A percentile compares a stretch with the other conserved stretches of the same genome.
phyloP scores from a whole-genome alignment of 139 green algal species.

The Ettlia oleoabundans region DNA sequence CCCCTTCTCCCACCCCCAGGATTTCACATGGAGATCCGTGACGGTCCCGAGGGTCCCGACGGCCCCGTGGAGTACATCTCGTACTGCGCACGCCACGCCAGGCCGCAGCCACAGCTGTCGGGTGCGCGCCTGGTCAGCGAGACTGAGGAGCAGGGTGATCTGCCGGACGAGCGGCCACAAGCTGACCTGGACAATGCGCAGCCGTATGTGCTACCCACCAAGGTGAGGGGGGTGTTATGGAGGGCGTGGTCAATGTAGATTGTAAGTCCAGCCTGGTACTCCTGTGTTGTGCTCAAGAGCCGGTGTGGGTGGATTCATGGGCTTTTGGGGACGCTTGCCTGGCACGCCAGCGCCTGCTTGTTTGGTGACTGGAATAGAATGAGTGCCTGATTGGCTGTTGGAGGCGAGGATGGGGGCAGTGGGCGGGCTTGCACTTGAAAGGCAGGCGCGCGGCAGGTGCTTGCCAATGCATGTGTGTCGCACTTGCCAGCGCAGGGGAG shows the following conservation, averaged over 20 bases:
- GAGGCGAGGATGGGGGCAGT: too few relatives aligned
- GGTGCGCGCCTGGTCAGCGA: conserved; percentile 49
- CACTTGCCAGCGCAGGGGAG: too few relatives aligned
- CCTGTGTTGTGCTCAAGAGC: too few relatives aligned
- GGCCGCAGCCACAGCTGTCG: conserved; percentile 59
- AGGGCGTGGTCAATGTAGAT: too few relatives aligned
- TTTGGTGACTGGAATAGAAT: too few relatives aligned
- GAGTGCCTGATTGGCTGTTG: too few relatives aligned
- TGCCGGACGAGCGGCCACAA: neutral
- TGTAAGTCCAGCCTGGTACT: too few relatives aligned
- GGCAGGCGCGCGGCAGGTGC: too few relatives aligned
- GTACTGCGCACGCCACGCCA: conserved; percentile 83
- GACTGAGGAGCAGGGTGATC: conserved; percentile 40
- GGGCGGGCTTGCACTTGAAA: too few relatives aligned
- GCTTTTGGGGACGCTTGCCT: too few relatives aligned
- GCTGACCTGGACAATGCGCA: conserved; percentile 76
- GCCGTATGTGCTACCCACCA: conserved; percentile 66
- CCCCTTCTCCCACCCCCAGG: conserved; percentile 38
- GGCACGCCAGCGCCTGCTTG: too few relatives aligned
- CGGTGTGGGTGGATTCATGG: neutral
- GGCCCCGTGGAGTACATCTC: conserved; percentile 62
- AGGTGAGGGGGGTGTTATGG: neutral
- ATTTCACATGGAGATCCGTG: conserved; percentile 85
- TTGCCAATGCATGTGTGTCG: too few relatives aligned
- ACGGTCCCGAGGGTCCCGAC: conserved; percentile 47